Evolutionary conservation across 2,329 filamentous ascomycete species (phyloP).

Genomic region (Neurospora crassa): DNA sequence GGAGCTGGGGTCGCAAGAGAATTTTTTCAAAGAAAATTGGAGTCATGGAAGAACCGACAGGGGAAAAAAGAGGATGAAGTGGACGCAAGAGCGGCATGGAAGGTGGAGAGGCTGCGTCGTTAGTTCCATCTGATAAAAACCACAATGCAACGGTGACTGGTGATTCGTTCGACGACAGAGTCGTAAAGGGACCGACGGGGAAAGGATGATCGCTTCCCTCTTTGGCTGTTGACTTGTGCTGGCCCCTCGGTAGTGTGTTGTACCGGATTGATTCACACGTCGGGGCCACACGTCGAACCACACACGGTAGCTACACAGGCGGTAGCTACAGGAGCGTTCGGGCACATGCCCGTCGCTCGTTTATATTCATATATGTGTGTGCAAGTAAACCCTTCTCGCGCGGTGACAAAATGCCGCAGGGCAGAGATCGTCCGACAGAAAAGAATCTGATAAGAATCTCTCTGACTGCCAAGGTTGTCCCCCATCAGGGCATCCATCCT

Average conservation of each 20-base stretch:
- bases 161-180: background rate
- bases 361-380: constrained; percentile 8
- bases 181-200: background rate
- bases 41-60: background rate
- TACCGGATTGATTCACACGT: background rate
- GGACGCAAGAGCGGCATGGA: background rate
- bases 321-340: background rate
- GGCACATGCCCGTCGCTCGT: background rate
- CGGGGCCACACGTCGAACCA: background rate
- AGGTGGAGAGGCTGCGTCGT: background rate
- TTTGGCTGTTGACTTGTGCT: background rate
- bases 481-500: background rate
- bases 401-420: constrained; percentile 15
- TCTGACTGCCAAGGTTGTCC: constrained; percentile 13
- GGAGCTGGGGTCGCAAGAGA: background rate
- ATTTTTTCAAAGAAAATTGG: background rate
- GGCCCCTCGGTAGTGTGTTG: background rate
- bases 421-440: constrained; percentile 5
- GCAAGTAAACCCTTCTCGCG: background rate
- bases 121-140: constrained; percentile 16
- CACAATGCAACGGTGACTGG: background rate
- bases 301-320: background rate
- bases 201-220: background rate
- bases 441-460: constrained; percentile 18
- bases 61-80: background rate